Evolutionary conservation across 495 filamentous ascomycete species (phyloP), one percentile per base, ranked within the genome.

Genomic region (Aspergillus kassunensis): DNA sequence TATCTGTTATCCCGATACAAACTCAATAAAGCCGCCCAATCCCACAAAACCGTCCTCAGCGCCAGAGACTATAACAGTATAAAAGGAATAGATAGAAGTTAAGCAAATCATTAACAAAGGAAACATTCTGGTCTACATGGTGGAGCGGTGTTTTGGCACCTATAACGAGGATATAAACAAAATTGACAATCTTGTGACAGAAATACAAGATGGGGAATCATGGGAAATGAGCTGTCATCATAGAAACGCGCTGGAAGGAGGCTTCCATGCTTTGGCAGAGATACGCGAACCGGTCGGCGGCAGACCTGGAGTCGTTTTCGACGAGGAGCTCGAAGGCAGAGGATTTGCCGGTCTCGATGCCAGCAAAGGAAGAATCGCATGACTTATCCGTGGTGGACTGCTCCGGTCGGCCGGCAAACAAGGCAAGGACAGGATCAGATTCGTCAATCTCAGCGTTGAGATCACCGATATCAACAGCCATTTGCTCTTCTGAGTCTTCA

Each of bases 281-380:
- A 8, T 62, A 58, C 48, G 67, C 66, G 51, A 81, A 73, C 10
- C 65, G 68, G 44, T 56, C 64, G 56, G 71, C 64, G 9, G 64
- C 57, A 21, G 65, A 57, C 55, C 19, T 45, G 55, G 20, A 65
- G 36, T 42, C 66, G 12, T 58, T 54, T n/a, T 84, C 80, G n/a
- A 81, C 74, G 13, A 85, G 74, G 12, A 90, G 73, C 57, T 87
- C 80, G 49, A 77, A 79, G 24, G 77, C 69, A 9, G 76, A 65
- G 41, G 71, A 60, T 67, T 91, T 90, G 40, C 82, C 82, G 6
- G 72, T 54, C 49, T 72, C 65, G 40, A 86, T 70, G 52, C 73
- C 75, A 25, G 76, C 76, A 40, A 87, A 82, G 37, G 81, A 68
- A n/a, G 56, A 55, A 12, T 67, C 59, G 43, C 58, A 47, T 12